Base-by-base conservation (phyloP, 768 basidiomycete genomes). In the Serendipita vermifera region DNA sequence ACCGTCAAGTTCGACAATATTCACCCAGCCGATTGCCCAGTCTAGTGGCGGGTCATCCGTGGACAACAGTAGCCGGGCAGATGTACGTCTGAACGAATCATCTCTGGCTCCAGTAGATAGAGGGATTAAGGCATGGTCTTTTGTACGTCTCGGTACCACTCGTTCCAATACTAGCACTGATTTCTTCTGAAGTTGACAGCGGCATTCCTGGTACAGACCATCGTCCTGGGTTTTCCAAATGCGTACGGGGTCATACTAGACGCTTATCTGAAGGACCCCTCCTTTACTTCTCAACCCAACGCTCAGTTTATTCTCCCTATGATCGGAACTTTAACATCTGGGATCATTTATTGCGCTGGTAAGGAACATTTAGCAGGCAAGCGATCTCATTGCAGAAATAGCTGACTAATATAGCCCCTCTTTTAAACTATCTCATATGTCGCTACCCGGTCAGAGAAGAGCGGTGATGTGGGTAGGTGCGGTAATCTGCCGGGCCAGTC, bases 271-370 rank as follows among this genome's bases (percentile, higher is more conserved):
- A 43, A 62, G 29, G 62, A 67, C 38, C 62, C 62, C 1, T 54
- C 29, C 5, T 66, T 59, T 39, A 31, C 38, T 13, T 59, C 62
- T 1, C 65, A 68, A 33, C 46, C 59, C 3, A 58, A 58, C 31
- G 66, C 68, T 11, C 26, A 58, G 7, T 56, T 58, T 3, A 58
- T 68, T 14, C 62, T 69, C n/a, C 68, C 68, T 1, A 57, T 69
- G 13, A 62, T 67, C 38, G 68, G 68, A 14, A 65, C 63, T 1
- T 55, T 67, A 2, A 62, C 64, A 2, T 62, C 65, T 33, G 67
- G 68, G 1, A 62, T 68, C 27, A 68, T 68, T 13, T 69, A 67
- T 55, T 68, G 66, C 39, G 62, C 58, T 29, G 40, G 67, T 65
- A 54, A 20, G 59, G 26, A 9, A 20, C 14, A 3, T 24, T 15